Evolutionary conservation across 768 basidiomycete genomes (phyloP), one percentile per base, ranked within the genome.

Genomic region (Trametes coccinea): DNA sequence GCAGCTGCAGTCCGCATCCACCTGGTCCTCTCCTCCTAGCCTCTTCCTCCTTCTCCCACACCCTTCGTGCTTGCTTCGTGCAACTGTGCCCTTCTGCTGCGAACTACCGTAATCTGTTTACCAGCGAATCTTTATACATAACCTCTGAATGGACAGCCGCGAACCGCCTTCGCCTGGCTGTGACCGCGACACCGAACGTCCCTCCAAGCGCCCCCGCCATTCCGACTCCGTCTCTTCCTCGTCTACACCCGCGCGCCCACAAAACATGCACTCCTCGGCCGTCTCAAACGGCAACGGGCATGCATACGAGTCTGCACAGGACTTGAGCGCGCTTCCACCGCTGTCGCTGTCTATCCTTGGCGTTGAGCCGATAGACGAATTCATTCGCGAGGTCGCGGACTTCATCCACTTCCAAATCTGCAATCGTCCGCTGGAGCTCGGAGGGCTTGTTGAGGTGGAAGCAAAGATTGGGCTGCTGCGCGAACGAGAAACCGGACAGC

Each of bases 321-420:
- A 44, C 13, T n/a, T 49, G 16, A 41, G 27, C 58, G 31, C 33
- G 65, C 71, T 89, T 16, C 87, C 86, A 4, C 88, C 87, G 3
- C 82, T 91, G 43, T 89, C 89, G 1, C 78, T 88, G 44, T 92
- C 89, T 14, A 92, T 95, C 64, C 84, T 97, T 31, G 90, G 90
- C 55, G 87, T 93, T 52, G 94, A 95, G 71, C 94, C 94, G 2
- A 77, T 93, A 33, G 95, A 97, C 73, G 95, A 96, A 70, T 95
- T 97, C 71, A 93, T 94, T 72, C 86, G 86, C 71, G 91, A 93
- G 71, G 82, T 97, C 58, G 94, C 92, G 40, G 92, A 96, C 76
- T 97, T 93, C 74, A 78, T 95, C 41, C 86, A 86, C 74, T 86
- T 88, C 69, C 86, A 82, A 78, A 84, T 92, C 67, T 69, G 71